Conservation (phyloP, 2,329 filamentous ascomycete genomes). For the Claviceps humidiphila region DNA sequence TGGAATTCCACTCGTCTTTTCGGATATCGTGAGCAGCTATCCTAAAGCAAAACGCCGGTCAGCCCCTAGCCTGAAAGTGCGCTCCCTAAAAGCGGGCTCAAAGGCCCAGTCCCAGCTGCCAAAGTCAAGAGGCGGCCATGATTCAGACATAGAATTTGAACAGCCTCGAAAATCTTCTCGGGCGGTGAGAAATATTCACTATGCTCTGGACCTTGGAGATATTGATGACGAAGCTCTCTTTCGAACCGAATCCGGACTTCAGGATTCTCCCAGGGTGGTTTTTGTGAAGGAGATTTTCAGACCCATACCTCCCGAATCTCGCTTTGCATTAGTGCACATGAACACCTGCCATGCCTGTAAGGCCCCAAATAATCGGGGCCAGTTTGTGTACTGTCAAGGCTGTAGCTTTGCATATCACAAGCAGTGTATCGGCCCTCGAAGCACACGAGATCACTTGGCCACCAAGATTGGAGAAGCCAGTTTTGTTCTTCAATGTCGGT, state of each 20-base stretch:
- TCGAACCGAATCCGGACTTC: constrained; percentile 31
- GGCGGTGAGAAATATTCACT: constrained; percentile 28
- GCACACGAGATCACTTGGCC: constrained; percentile 67
- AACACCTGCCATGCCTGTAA: constrained; percentile 59
- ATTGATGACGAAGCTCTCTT: constrained; percentile 47
- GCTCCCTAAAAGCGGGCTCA: constrained; percentile 9
- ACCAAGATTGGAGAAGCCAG: constrained; percentile 67
- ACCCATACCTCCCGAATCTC: constrained; percentile 42
- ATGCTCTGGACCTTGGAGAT: constrained; percentile 38
- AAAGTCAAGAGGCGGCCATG: constrained; percentile 16
- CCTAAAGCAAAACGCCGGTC: constrained; percentile 10
- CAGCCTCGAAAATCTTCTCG: constrained; percentile 35
- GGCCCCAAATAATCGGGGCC: constrained; percentile 36
- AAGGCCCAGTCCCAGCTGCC: constrained; percentile 8
- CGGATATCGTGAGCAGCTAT: constrained; percentile 18
- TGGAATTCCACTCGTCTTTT: constrained; percentile 21
- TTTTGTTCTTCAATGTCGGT: constrained; percentile 83
- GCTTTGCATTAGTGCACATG: constrained; percentile 59
- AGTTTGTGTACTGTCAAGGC: constrained; percentile 78
- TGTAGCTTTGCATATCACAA: constrained; percentile 79
- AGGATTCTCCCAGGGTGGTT: constrained; percentile 37
- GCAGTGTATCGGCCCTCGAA: constrained; percentile 62
- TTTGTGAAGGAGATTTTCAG: constrained; percentile 65
- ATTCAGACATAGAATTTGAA: constrained; percentile 41
- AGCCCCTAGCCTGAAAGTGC: constrained; percentile 11